A percentile compares a stretch with the other conserved stretches of the same genome.
These are phyloP conservation scores for Fusarium denticulatum DNA, from an alignment of 2,329 filamentous ascomycete species.

Conservation along the genomic window DNA sequence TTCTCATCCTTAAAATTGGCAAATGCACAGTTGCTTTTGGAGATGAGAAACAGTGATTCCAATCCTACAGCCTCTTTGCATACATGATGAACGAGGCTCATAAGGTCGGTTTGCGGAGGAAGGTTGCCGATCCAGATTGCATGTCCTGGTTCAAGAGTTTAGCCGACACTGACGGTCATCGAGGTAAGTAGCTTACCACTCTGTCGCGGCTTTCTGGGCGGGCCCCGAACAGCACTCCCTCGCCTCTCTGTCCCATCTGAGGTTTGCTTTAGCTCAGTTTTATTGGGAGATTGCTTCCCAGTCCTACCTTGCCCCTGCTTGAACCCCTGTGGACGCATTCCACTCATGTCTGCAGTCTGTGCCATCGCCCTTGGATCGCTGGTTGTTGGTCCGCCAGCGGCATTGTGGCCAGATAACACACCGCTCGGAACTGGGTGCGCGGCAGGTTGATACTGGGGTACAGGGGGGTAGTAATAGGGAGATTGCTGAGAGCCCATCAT, in stretches of 20 bases:
- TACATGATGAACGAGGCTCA: slow-evolving; percentile 90
- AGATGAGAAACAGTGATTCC: slow-evolving; percentile 92
- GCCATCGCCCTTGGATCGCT: slow-evolving; percentile 41
- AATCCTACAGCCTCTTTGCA: slow-evolving; percentile 81
- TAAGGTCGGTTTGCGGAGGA: slow-evolving; percentile 82
- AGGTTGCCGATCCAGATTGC: slow-evolving; percentile 97
- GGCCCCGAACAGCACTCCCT: slow-evolving; percentile 47
- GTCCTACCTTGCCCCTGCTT: slow-evolving; percentile 41
- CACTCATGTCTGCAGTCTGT: slow-evolving; percentile 21
- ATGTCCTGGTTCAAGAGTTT: slow-evolving; percentile 65
- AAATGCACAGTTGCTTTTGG: slow-evolving; percentile 97
- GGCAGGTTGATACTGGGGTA: slow-evolving; percentile 51
- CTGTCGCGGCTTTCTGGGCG: slow-evolving; percentile 60
- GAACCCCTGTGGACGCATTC: slow-evolving; percentile 3
- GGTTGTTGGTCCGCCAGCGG: slow-evolving; percentile 37
- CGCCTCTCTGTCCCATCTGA: slow-evolving; percentile 36
- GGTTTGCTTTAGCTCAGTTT: slow-evolving; percentile 28
- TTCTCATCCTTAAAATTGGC: slow-evolving; percentile 90
- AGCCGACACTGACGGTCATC: slow-evolving; percentile 9
- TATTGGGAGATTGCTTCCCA: slow-evolving; percentile 17
- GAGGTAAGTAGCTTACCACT: slow-evolving; percentile 60
- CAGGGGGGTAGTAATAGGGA: slow-evolving; percentile 57
- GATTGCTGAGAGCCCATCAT: slow-evolving; percentile 55
- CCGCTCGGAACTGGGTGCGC: slow-evolving; percentile 44
- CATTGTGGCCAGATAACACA: slow-evolving; percentile 51